Conservation (phyloP, 2,329 filamentous ascomycete genomes). For the Alternaria infectoria region DNA sequence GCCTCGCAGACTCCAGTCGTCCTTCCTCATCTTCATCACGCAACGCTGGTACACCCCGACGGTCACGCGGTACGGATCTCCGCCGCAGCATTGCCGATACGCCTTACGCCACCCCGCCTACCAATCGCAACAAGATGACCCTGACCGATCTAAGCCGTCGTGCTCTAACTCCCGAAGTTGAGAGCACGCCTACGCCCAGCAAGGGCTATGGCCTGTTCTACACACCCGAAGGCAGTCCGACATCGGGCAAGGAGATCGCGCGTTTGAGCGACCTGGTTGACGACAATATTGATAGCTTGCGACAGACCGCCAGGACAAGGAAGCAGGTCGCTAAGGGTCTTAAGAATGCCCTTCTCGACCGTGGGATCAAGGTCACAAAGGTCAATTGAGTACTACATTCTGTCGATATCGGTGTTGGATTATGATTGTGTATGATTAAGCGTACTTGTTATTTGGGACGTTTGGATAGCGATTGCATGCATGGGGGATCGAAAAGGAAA, state of each 20-base stretch:
- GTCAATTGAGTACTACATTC: slow-evolving; percentile 12
- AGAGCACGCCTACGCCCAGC: slow-evolving; percentile 30
- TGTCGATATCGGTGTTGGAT: slow-evolving; percentile 1
- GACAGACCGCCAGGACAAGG: slow-evolving; percentile 44
- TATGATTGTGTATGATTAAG: slow-evolving; percentile 33
- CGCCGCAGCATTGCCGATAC: slow-evolving; percentile 30
- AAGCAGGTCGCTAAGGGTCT: slow-evolving; percentile 49
- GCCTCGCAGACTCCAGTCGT: slow-evolving; percentile 31
- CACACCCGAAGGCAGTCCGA: slow-evolving; percentile 37
- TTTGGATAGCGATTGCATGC: slow-evolving; percentile 18
- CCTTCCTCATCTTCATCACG: slow-evolving; percentile 32
- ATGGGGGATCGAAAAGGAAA: background rate
- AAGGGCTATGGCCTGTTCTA: slow-evolving; percentile 46
- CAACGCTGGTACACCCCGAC: slow-evolving; percentile 24
- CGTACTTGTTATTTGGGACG: slow-evolving; percentile 10
- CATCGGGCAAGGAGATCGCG: slow-evolving; percentile 33
- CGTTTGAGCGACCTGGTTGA: slow-evolving; percentile 51
- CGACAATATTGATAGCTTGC: slow-evolving; percentile 47
- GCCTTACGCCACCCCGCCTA: slow-evolving; percentile 48
- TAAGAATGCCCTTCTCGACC: slow-evolving; percentile 43
- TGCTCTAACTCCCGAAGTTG: slow-evolving; percentile 40
- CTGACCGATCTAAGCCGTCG: slow-evolving; percentile 39
- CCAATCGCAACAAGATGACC: slow-evolving; percentile 37
- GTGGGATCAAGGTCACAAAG: slow-evolving; percentile 39
- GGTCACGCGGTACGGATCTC: slow-evolving; percentile 17